phyloP scores from a whole-genome alignment of 2,329 filamentous ascomycete genomes.

The Parafenestella ontariensis region DNA sequence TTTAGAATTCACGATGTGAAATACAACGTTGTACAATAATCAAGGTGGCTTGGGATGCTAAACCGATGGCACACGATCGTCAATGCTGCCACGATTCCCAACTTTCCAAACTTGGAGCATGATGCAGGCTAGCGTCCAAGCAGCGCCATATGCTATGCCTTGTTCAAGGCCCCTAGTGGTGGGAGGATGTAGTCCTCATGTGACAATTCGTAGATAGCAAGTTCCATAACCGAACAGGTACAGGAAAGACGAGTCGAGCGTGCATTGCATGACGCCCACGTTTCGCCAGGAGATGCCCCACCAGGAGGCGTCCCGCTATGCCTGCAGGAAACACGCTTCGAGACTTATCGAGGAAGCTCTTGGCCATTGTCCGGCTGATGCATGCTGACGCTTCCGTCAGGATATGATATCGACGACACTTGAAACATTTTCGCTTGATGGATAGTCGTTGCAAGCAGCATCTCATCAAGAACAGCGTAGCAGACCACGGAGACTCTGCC shows the following conservation, averaged over 20 bases:
- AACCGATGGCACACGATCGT: slow-evolving; percentile 18
- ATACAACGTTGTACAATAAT: no score
- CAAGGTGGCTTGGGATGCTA: slow-evolving; percentile 4
- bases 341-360: slow-evolving; percentile 31
- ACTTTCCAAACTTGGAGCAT: slow-evolving; percentile 2
- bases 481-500: neutral
- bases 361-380: slow-evolving; percentile 14
- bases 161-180: slow-evolving; percentile 4
- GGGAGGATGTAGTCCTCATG: slow-evolving; percentile 5
- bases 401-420: neutral
- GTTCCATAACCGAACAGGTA: slow-evolving; percentile 8
- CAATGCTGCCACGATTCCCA: slow-evolving; percentile 13
- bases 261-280: slow-evolving; percentile 18
- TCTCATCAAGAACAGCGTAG: neutral
- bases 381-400: slow-evolving; percentile 18
- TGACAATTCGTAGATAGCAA: slow-evolving; percentile 22
- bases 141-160: slow-evolving; percentile 6
- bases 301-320: slow-evolving; percentile 7
- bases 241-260: slow-evolving; percentile 3
- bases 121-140: slow-evolving; percentile 2
- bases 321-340: slow-evolving; percentile 28
- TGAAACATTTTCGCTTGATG: neutral
- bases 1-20: slow-evolving; percentile 32
- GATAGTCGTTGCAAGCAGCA: neutral
- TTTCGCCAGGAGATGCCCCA: slow-evolving; percentile 13